Evolutionary conservation across 768 basidiomycete genomes (phyloP), one percentile per base, ranked within the genome.

Genomic region (Kwoniella sp.): DNA sequence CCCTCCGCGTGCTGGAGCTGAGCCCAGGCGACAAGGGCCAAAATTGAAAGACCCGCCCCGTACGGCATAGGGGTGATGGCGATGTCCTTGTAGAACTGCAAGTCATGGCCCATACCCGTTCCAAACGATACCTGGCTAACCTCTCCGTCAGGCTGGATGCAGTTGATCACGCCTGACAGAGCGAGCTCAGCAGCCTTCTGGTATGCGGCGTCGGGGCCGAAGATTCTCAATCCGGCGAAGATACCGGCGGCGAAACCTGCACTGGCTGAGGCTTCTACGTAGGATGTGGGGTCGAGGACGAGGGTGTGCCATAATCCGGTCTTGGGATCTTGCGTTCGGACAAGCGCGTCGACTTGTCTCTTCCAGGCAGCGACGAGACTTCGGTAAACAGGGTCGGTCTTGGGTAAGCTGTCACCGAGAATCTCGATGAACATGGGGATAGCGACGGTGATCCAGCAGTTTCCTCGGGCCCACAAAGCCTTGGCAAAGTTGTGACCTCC

Each of bases 41-140:
- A 45, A 20, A 45, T 45, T 3, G 41, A 45, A 4, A 45, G 41
- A 45, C 41, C 41, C 4, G 41, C 41, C 15, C 86, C 85, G 69
- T 86, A 86, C 13, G 85, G 85, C 85, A 86, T 86, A 56, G 84
- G 83, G 25, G 86, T 87, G 71, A 85, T 78, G n/a, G 83, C 82
- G 50, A 86, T 82, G 51, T 82, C 79, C 70, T 83, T 84, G 74
- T 86, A 86, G 60, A 81, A 83, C 55, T 86, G 83, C 29, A 83
- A 69, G 61, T 84, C 74, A 53, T 82, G 74, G 55, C 86, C 86
- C 45, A 86, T 85, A 2, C 84, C 85, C 5, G 85, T 86, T 28
- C 86, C 86, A 67, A 86, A 86, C 5, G 84, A 85, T 55, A 84
- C 83, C 55, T 83, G 79, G 71, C 76, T 71, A 72, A 86, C 77